Evolutionary conservation across 2,329 filamentous ascomycete species (phyloP).

Genomic region (Fusarium musae): DNA sequence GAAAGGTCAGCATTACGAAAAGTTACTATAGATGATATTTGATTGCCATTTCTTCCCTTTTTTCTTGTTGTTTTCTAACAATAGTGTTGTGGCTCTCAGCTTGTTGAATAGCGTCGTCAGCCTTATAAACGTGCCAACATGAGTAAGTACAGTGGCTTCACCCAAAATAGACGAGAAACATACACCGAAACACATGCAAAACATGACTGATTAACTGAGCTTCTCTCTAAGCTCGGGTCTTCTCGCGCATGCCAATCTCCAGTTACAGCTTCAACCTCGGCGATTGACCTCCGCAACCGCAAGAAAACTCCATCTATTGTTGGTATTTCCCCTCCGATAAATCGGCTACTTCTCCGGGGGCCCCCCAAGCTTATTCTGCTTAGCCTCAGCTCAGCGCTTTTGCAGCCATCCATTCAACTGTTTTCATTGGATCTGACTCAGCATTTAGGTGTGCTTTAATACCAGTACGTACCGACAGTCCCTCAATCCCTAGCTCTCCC

Average conservation of each 20-base stretch:
- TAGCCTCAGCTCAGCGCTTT: slow-evolving; percentile 27
- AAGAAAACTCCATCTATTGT: slow-evolving; percentile 2
- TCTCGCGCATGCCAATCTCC: slow-evolving; percentile 27
- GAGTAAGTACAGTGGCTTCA: neutral
- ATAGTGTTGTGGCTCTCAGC: slow-evolving; percentile 3
- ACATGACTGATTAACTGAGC: slow-evolving; percentile 1
- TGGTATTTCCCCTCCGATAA: slow-evolving; percentile 26
- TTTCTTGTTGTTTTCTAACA: neutral
- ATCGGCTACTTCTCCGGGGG: slow-evolving; percentile 24
- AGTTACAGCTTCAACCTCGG: slow-evolving; percentile 26
- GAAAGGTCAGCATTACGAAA: slow-evolving; percentile 1
- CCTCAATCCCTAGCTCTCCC: slow-evolving; percentile 15
- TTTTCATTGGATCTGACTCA: slow-evolving; percentile 35
- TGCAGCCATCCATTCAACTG: slow-evolving; percentile 21
- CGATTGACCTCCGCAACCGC: slow-evolving; percentile 29
- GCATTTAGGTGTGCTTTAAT: slow-evolving; percentile 4
- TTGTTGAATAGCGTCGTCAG: slow-evolving; percentile 21
- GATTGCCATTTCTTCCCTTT: neutral
- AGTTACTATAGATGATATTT: neutral
- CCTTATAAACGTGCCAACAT: slow-evolving; percentile 17
- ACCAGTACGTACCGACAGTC: slow-evolving; percentile 17
- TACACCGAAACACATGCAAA: slow-evolving; percentile 33
- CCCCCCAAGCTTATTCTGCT: slow-evolving; percentile 25
- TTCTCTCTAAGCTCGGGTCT: slow-evolving; percentile 20
- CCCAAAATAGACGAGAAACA: slow-evolving; percentile 1